Conservation (phyloP, 805 yeast species). For the Suhomyces tanzawaensis region DNA sequence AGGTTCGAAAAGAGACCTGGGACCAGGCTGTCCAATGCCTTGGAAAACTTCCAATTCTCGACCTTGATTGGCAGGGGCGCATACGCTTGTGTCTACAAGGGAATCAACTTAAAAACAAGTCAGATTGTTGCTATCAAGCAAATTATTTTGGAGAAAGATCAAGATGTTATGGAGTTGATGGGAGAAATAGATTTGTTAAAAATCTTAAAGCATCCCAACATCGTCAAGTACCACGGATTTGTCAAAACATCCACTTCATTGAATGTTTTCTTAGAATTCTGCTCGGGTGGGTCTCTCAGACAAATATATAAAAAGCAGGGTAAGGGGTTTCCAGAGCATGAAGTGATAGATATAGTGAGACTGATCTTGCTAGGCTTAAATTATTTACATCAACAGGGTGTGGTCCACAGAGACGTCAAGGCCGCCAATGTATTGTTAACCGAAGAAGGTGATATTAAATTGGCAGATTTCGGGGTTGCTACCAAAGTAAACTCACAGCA, state of each 20-base stretch:
- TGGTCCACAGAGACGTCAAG: constrained; percentile 84
- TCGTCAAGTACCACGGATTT: constrained; percentile 68
- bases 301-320: constrained; percentile 47
- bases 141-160: constrained; percentile 54
- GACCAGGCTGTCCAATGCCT: constrained; percentile 36
- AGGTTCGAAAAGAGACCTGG: constrained; percentile 45
- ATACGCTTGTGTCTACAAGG: constrained; percentile 81
- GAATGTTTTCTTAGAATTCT: constrained; percentile 61
- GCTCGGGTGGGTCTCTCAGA: constrained; percentile 63
- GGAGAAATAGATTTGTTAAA: constrained; percentile 67
- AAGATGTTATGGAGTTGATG: constrained; percentile 48
- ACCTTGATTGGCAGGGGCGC: constrained; percentile 88
- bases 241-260: constrained; percentile 52
- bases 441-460: constrained; percentile 63
- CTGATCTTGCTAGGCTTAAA: constrained; percentile 60
- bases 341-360: constrained; percentile 47
- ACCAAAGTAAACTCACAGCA: constrained; percentile 49
- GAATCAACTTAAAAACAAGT: constrained; percentile 61
- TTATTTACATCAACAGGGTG: constrained; percentile 69
- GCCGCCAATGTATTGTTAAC: constrained; percentile 86
- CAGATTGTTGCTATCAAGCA: constrained; percentile 80
- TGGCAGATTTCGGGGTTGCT: constrained; percentile 97
- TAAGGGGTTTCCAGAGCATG: constrained; percentile 54
- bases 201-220: constrained; percentile 62
- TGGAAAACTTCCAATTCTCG: constrained; percentile 50